Conservation (phyloP, 129 eudicot species). For the Flaveria sonorensis region DNA sequence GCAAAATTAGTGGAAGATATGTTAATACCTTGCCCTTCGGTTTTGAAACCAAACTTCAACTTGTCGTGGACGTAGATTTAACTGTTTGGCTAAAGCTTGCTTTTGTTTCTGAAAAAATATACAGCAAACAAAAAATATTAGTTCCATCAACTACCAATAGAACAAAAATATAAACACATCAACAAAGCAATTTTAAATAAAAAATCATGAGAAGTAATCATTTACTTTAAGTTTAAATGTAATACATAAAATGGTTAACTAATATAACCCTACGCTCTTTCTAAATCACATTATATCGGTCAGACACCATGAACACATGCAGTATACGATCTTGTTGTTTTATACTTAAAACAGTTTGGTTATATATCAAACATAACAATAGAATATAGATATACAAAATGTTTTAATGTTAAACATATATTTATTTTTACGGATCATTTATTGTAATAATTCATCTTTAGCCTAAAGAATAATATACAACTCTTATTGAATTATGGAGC, state of each 20-base stretch:
- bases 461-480: background rate
- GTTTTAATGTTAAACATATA: background rate
- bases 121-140: background rate
- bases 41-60: constrained; percentile 99
- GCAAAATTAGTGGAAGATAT: constrained; percentile 6
- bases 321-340: no score
- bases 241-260: no score
- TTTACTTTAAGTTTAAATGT: no score
- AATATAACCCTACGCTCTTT: no score
- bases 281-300: no score
- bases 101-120: constrained; percentile 71
- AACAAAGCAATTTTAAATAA: no score
- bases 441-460: constrained; percentile 11
- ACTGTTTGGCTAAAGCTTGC: constrained; percentile 82
- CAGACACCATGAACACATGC: no score
- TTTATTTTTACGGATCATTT: background rate
- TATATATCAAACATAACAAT: no score
- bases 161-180: no score
- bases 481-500: background rate
- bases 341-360: no score
- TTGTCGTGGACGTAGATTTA: constrained; percentile 93
- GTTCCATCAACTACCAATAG: background rate
- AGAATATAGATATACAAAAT: background rate
- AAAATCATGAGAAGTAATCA: no score
- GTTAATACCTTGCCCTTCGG: constrained; percentile 77